These are phyloP conservation scores for Paracorniculantispora psalliotae DNA, from an alignment of 2,329 filamentous ascomycete genomes.

Conservation along the genomic window DNA sequence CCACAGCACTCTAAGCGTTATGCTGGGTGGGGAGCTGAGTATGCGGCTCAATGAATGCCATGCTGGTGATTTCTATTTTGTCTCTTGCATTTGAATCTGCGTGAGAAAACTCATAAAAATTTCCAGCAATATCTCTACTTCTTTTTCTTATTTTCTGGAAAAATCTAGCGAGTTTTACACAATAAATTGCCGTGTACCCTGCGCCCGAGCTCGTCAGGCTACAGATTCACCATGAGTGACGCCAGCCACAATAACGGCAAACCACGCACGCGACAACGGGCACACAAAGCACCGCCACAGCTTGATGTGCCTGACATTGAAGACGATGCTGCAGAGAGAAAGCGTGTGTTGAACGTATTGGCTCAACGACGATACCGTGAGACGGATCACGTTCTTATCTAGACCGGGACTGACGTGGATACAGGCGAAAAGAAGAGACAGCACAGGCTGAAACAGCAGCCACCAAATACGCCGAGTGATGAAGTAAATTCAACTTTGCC, in stretches of 20 bases:
- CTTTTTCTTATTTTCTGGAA: background rate
- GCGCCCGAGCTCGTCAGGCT: constrained; percentile 14
- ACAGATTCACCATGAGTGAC: background rate
- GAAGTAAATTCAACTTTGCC: background rate
- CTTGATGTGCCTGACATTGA: constrained; percentile 44
- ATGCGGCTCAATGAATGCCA: background rate
- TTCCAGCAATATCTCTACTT: background rate
- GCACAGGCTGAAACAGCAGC: constrained; percentile 22
- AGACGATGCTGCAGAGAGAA: constrained; percentile 47
- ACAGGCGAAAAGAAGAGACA: constrained; percentile 30
- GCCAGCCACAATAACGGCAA: constrained; percentile 9
- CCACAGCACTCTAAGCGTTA: constrained; percentile 24
- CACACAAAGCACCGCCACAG: constrained; percentile 34
- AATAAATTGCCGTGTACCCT: background rate
- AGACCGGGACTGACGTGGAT: background rate
- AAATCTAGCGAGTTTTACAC: too few relatives aligned
- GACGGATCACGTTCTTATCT: background rate
- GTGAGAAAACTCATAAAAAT: background rate
- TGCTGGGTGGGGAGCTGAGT: constrained; percentile 21
- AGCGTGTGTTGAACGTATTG: constrained; percentile 48
- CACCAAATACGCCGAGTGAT: constrained; percentile 12
- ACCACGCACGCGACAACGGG: constrained; percentile 35
- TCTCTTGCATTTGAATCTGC: background rate
- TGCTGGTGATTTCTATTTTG: background rate
- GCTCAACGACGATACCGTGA: constrained; percentile 50